Evolutionary conservation across 2,329 filamentous ascomycete genomes (phyloP).

Genomic region (Cercospora sp.): DNA sequence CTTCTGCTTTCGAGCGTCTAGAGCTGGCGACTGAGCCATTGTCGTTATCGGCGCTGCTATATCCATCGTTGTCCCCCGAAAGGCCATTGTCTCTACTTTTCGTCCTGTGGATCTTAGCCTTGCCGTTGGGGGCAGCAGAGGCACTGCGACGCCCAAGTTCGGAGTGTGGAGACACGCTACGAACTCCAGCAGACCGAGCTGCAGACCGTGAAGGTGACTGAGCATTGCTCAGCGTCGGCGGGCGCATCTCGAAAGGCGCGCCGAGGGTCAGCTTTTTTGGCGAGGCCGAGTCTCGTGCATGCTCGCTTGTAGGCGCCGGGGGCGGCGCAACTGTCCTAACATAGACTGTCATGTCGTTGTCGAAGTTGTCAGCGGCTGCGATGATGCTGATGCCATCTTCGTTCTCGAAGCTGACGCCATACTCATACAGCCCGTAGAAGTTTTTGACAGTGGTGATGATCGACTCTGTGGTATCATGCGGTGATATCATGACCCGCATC

Average conservation of each 20-base stretch:
- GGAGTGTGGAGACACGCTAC: slow-evolving; percentile 73
- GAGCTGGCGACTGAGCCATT: slow-evolving; percentile 70
- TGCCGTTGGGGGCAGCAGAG: slow-evolving; percentile 65
- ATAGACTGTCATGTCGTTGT: slow-evolving; percentile 87
- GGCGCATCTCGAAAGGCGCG: slow-evolving; percentile 64
- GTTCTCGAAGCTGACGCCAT: slow-evolving; percentile 92
- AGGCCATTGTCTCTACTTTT: slow-evolving; percentile 55
- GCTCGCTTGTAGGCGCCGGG: slow-evolving; percentile 24
- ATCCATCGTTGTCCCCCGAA: slow-evolving; percentile 65
- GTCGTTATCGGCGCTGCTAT: slow-evolving; percentile 84
- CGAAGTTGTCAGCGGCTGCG: slow-evolving; percentile 93
- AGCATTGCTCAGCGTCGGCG: slow-evolving; percentile 59
- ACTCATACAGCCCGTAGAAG: slow-evolving; percentile 94
- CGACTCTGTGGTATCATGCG: slow-evolving; percentile 93
- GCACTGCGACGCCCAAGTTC: slow-evolving; percentile 72
- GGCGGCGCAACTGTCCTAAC: slow-evolving; percentile 58
- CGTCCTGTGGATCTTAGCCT: slow-evolving; percentile 56
- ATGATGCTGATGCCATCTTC: slow-evolving; percentile 86
- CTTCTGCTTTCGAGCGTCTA: slow-evolving; percentile 74
- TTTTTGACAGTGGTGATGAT: slow-evolving; percentile 99
- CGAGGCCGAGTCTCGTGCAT: slow-evolving; percentile 39
- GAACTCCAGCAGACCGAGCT: slow-evolving; percentile 70
- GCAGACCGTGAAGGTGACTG: slow-evolving; percentile 66
- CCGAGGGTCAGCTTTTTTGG: slow-evolving; percentile 60
- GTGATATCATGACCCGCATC: slow-evolving; percentile 88